phyloP scores from a whole-genome alignment of 2,329 filamentous ascomycete genomes.

The Penicillium expansum region DNA sequence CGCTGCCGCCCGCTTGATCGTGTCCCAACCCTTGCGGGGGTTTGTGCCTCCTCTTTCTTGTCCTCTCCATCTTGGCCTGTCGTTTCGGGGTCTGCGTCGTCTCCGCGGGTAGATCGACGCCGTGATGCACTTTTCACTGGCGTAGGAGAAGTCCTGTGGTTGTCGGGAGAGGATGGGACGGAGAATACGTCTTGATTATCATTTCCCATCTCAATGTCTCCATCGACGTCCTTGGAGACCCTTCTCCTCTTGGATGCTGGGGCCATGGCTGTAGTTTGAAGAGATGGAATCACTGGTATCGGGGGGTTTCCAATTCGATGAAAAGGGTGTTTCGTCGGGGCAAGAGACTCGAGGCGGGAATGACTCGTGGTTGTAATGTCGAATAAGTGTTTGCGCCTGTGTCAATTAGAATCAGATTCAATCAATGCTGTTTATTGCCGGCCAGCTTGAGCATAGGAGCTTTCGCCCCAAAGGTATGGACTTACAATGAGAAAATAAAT shows the following conservation, averaged over 20 bases:
- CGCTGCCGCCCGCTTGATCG: slow-evolving; percentile 37
- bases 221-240: slow-evolving; percentile 35
- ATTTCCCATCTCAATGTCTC: slow-evolving; percentile 32
- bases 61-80: slow-evolving; percentile 8
- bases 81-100: slow-evolving; percentile 6
- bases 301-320: neutral
- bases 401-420: neutral
- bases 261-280: slow-evolving; percentile 27
- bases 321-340: neutral
- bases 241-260: slow-evolving; percentile 38
- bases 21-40: slow-evolving; percentile 26
- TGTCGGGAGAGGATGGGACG: slow-evolving; percentile 14
- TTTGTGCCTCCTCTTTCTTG: slow-evolving; percentile 16
- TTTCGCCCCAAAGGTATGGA: neutral
- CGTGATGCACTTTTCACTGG: slow-evolving; percentile 22
- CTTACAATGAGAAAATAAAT: neutral
- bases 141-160: slow-evolving; percentile 15
- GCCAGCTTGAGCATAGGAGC: slow-evolving; percentile 6
- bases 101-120: slow-evolving; percentile 23
- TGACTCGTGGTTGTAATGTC: neutral
- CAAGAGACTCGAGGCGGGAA: neutral
- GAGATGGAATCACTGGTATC: neutral
- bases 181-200: slow-evolving; percentile 16
- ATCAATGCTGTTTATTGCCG: slow-evolving; percentile 2
- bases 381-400: slow-evolving; percentile 1